Base-by-base conservation (phyloP, 1,284 basidiomycete species). In the Ustilago sp. region DNA sequence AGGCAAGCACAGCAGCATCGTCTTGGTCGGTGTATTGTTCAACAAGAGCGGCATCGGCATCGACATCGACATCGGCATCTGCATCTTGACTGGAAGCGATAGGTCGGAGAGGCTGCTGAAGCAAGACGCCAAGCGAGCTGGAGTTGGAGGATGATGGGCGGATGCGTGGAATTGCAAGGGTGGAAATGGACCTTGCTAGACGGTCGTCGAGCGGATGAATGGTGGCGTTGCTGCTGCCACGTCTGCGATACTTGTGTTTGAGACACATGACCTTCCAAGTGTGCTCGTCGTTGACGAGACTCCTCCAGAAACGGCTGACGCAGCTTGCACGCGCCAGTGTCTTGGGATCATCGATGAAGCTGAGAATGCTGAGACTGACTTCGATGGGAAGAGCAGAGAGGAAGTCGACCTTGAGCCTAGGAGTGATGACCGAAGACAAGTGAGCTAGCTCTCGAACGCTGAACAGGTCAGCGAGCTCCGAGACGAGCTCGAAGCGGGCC, bases 351-450 rank as follows among this genome's bases (percentile, higher is more conserved):
- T 95, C 92, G 56, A 98, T 89, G 86, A 92, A 96, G 78, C 89
- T 88, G 59, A 98, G 89, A 61, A 96, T 90, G 82, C 94, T 91
- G 32, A 97, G 87, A 0, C 91, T 90, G 38, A 99, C 89, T 86
- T 99, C 96, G 17, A 91, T 88, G 0, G 96, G 96, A 1, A 98
- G 88, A 34, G 92, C 91, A 5, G 89, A 87, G 31, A 98, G 88
- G 84, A 96, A 95, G 85, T 98, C 95, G 7, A 93, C 91, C 83
- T 93, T 92, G 77, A 98, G 90, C 36, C 93, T 89, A 0, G 94
- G 93, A 0, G 91, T 89, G 84, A 98, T 92, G 60, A 88, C 86
- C 28, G 87, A 89, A 0, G 92, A 93, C 63, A 97, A 89, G 83
- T 92, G 92, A 15, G 93, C 89, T 13, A 97, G 91, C 81, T 97